Evolutionary conservation across 768 basidiomycete species (phyloP).

Genomic region (Tulasnella calospora): DNA sequence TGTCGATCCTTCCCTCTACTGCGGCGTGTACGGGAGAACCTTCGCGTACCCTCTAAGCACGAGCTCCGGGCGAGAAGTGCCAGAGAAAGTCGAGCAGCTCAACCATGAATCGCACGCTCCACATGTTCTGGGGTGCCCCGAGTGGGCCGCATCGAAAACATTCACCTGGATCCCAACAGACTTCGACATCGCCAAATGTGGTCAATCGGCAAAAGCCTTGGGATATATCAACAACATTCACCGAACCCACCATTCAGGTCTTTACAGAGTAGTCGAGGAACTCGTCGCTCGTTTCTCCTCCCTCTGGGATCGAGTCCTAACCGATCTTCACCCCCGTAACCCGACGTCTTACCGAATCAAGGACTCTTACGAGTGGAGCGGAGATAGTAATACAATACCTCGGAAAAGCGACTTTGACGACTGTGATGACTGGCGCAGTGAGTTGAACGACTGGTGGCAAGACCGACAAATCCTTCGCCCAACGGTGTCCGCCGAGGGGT

Average conservation of each 20-base stretch:
- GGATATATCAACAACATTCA: slow-evolving; percentile 23
- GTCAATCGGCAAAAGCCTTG: not conserved
- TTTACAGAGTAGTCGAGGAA: not conserved
- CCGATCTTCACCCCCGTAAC: slow-evolving; percentile 15
- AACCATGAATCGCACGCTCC: not conserved
- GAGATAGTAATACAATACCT: not conserved
- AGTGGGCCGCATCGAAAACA: not conserved
- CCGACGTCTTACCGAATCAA: not conserved
- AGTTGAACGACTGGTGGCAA: not conserved
- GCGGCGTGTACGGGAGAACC: slow-evolving; percentile 40
- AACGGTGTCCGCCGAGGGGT: not conserved
- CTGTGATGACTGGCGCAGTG: too few species aligned
- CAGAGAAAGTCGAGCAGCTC: not conserved
- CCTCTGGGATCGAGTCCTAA: slow-evolving; percentile 15
- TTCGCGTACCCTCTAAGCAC: not conserved
- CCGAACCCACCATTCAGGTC: slow-evolving; percentile 1
- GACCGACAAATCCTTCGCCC: not conserved
- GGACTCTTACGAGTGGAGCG: not conserved
- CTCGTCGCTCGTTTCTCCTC: not conserved
- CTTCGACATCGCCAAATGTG: not conserved
- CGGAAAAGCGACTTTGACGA: not conserved
- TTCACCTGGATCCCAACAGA: slow-evolving; percentile 25
- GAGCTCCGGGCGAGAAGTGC: not conserved
- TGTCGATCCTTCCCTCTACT: slow-evolving; percentile 43
- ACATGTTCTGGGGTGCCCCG: not conserved